Percentiles rank a stretch among this genome's conserved stretches.
Evolutionary conservation across 768 basidiomycete genomes (phyloP).

Genomic region (Boletellus ananas): DNA sequence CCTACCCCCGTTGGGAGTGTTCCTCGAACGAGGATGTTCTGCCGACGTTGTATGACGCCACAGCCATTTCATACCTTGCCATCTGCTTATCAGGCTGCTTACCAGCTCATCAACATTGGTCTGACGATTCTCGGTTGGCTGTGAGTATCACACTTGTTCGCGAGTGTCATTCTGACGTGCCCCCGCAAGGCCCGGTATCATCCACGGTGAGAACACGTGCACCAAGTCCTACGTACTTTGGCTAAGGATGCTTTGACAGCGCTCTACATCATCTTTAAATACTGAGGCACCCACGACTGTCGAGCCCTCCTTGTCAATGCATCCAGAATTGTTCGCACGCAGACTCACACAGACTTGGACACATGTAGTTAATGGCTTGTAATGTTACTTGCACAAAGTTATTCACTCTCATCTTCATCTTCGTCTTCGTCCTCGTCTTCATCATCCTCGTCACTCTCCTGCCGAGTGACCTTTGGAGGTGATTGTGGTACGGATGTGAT

Average conservation of each 20-base stretch:
- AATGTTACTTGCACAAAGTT: constrained; percentile 4
- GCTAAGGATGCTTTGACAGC: constrained; percentile 40
- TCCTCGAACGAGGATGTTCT: constrained; percentile 81
- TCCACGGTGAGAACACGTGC: constrained; percentile 47
- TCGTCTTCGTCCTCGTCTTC: constrained; percentile 9
- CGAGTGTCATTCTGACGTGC: constrained; percentile 8
- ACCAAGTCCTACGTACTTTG: not conserved
- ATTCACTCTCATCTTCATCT: constrained; percentile 4
- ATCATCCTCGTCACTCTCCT: constrained; percentile 5
- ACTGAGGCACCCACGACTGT: constrained; percentile 32
- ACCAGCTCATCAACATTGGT: constrained; percentile 65
- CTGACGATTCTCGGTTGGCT: constrained; percentile 78
- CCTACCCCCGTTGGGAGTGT: constrained; percentile 82
- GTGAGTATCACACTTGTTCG: constrained; percentile 38
- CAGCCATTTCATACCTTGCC: not conserved
- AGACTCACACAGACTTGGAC: not conserved
- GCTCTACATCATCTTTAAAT: constrained; percentile 78
- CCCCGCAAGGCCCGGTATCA: constrained; percentile 62
- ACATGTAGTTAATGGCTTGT: constrained; percentile 9
- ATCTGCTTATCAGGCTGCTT: not conserved
- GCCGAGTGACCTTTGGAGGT: not conserved
- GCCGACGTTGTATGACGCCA: constrained; percentile 61
- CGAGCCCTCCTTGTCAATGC: too few species aligned
- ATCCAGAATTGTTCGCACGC: not conserved
- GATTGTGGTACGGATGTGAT: not conserved